Evolutionary conservation across 2,329 filamentous ascomycete species (phyloP).

Genomic region (Alternaria tenuissima): DNA sequence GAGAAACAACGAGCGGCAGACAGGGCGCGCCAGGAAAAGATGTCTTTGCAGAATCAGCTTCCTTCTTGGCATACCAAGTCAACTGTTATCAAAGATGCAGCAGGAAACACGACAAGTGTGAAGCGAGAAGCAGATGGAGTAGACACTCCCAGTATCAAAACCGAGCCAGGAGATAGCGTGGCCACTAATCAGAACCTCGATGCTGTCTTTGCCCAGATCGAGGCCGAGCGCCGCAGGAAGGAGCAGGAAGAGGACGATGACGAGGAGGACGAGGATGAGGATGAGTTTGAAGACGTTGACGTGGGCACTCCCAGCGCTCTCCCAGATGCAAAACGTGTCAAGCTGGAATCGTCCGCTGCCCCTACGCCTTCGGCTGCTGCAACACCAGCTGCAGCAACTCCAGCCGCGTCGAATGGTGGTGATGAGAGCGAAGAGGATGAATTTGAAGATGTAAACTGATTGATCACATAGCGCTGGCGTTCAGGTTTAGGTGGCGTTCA

Average conservation of each 20-base stretch:
- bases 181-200: constrained; percentile 66
- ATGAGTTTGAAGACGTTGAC: constrained; percentile 44
- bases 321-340: constrained; percentile 66
- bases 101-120: constrained; percentile 54
- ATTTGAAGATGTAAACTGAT: constrained; percentile 55
- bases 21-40: constrained; percentile 69
- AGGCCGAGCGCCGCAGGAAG: constrained; percentile 63
- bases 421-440: constrained; percentile 58
- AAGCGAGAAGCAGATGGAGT: constrained; percentile 50
- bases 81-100: constrained; percentile 63
- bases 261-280: constrained; percentile 14
- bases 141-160: constrained; percentile 47
- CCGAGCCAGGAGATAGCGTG: constrained; percentile 60
- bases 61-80: constrained; percentile 76
- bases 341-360: constrained; percentile 61
- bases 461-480: constrained; percentile 27
- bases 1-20: constrained; percentile 73
- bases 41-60: constrained; percentile 73
- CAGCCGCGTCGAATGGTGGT: constrained; percentile 54
- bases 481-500: background rate
- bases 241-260: constrained; percentile 54
- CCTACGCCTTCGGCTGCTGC: constrained; percentile 42
- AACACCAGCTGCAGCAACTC: constrained; percentile 48
- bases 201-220: constrained; percentile 72
- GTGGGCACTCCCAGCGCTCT: constrained; percentile 38